Evolutionary conservation across 2,329 filamentous ascomycete genomes (phyloP), one percentile per base, ranked within the genome.

Genomic region (Exophiala xenobiotica): DNA sequence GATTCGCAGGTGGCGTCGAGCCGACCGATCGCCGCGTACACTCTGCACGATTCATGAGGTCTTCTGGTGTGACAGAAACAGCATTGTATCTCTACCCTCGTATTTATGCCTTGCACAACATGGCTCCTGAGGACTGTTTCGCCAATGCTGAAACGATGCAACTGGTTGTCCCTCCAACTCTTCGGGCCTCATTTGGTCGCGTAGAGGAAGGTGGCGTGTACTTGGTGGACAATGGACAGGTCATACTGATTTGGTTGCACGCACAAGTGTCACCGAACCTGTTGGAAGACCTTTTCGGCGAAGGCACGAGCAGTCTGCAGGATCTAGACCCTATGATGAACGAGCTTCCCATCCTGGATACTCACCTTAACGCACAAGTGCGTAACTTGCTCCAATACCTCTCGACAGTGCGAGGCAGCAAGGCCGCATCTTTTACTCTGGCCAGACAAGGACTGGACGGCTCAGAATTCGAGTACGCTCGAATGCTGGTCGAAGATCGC

Each of bases 141-240:
- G 83, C 91, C n/a, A 91, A 96, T 64, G 63, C 80, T 9, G 85
- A 90, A 65, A 90, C 89, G 3, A 91, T 91, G 11, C 88, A 96
- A 59, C 77, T 99, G 33, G 85, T 85, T 65, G 84, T 99, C 73
- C 93, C 93, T 2, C 82, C 87, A 0, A 74, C 84, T 6, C 76
- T 95, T 49, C 87, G 93, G 24, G 86, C 90, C 7, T 91, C 88
- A 1, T 99, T 95, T 70, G 83, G 86, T 8, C 84, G 87, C 35
- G 85, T 97, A 38, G 92, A 99, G 71, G 86, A 95, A 48, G 93
- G 93, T 22, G 93, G 93, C 24, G 93, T 87, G 1, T 99, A 99
- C 67, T 75, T 99, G 14, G 86, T 99, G 18, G 93, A 99, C 68
- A 96, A 97, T 63, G 93, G 93, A 4, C 93, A 99, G 68, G 83